Percentiles rank a stretch among this genome's conserved stretches.
Evolutionary conservation across 169 alveolate genomes (phyloP).

Genomic region (Plasmodium berghei): DNA sequence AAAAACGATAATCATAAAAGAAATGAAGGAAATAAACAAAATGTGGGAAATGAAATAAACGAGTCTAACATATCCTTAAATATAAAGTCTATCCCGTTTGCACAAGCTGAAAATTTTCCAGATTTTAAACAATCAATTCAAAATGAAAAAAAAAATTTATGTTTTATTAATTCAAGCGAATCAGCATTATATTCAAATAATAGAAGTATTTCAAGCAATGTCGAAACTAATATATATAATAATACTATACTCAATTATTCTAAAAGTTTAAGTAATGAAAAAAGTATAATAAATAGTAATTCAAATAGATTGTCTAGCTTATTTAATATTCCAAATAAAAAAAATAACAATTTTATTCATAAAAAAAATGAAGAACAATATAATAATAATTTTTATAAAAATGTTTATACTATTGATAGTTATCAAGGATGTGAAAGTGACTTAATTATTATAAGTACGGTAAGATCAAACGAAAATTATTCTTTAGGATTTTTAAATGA

Average conservation of each 20-base stretch:
- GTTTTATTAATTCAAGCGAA: background rate
- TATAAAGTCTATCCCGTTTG: background rate
- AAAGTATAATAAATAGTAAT: background rate
- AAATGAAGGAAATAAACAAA: background rate
- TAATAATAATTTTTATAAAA: constrained; percentile 6
- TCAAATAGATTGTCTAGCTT: background rate
- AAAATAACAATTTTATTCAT: background rate
- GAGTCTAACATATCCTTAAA: background rate
- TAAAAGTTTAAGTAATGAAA: background rate
- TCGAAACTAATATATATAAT: background rate
- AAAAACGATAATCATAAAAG: background rate
- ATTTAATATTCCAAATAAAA: background rate
- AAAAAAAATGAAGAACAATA: background rate
- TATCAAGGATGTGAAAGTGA: constrained; percentile 75
- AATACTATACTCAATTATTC: background rate
- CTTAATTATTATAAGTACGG: constrained; percentile 67
- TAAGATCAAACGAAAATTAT: constrained; percentile 56
- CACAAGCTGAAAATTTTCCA: background rate
- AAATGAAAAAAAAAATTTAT: background rate
- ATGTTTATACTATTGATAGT: constrained; percentile 73
- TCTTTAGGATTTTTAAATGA: constrained; percentile 57
- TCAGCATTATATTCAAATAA: background rate
- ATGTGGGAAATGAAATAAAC: background rate
- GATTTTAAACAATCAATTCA: background rate
- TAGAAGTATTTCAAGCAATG: background rate